A percentile compares a stretch with the other conserved stretches of the same genome.
phyloP scores from a whole-genome alignment of 1,284 basidiomycete genomes.

The Rhodotorula glutinis region DNA sequence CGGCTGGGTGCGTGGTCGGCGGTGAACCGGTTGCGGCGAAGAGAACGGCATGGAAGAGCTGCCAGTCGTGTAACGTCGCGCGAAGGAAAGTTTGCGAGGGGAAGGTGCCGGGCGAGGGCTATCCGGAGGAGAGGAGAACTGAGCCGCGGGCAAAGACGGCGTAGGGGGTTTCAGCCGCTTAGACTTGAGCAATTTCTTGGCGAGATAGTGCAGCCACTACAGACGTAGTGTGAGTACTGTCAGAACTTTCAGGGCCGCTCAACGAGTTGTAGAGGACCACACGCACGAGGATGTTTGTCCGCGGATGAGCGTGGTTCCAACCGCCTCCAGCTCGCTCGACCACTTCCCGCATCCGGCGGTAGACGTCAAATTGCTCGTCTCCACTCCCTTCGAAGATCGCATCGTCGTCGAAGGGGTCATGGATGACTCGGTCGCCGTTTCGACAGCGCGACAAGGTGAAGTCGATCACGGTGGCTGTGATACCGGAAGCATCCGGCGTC shows the following conservation, averaged over 20 bases:
- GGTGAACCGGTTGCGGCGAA: neutral
- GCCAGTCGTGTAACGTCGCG: neutral
- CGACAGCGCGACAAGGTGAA: conserved; percentile 76
- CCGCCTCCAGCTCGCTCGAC: conserved; percentile 51
- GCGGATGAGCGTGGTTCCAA: conserved; percentile 72
- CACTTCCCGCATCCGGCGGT: conserved; percentile 74
- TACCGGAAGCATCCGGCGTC: conserved; percentile 47
- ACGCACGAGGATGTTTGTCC: conserved; percentile 84
- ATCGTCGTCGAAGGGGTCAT: conserved; percentile 47
- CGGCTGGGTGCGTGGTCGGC: conserved; percentile 5
- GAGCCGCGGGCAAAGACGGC: neutral
- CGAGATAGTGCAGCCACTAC: conserved; percentile 80
- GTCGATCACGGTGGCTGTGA: conserved; percentile 84
- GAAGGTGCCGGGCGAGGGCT: neutral
- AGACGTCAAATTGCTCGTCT: conserved; percentile 91
- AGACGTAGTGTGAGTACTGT: conserved; percentile 3
- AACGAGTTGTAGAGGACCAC: neutral
- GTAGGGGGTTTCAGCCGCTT: conserved; percentile 57
- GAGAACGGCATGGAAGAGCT: neutral
- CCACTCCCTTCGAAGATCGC: conserved; percentile 51
- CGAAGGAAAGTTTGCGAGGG: neutral
- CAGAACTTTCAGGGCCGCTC: accelerated
- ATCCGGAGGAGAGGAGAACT: neutral
- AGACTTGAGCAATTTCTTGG: conserved; percentile 63
- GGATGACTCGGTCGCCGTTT: conserved; percentile 42